These are phyloP conservation scores for Leccinellum luteum DNA, from an alignment of 768 basidiomycete species.

Conservation along the genomic window DNA sequence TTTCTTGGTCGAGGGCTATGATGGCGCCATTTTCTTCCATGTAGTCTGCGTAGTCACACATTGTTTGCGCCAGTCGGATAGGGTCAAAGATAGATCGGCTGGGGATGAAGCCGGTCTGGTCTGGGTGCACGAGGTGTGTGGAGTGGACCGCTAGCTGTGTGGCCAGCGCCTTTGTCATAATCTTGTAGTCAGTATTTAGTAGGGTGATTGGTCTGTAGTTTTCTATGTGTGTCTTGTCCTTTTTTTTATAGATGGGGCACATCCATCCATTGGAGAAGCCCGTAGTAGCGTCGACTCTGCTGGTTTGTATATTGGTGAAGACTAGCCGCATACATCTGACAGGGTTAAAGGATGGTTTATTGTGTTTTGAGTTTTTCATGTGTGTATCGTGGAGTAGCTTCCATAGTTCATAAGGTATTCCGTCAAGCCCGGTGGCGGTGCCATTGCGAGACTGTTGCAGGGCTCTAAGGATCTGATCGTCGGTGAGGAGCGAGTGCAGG, in stretches of 20 bases:
- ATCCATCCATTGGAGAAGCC: background rate
- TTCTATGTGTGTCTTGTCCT: background rate
- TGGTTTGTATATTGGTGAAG: background rate
- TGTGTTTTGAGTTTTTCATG: background rate
- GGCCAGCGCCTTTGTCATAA: constrained; percentile 25
- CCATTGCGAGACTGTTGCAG: background rate
- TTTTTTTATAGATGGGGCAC: constrained; percentile 2
- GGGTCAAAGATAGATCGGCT: constrained; percentile 31
- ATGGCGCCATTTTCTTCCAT: constrained; percentile 29
- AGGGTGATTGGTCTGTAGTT: constrained; percentile 38
- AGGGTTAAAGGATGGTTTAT: background rate
- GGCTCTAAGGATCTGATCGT: background rate
- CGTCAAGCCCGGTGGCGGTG: background rate
- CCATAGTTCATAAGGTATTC: background rate
- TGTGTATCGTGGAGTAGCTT: background rate
- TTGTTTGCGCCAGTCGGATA: constrained; percentile 22
- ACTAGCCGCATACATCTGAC: background rate
- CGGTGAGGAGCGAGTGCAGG: constrained; percentile 28
- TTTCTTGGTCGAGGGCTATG: constrained; percentile 37
- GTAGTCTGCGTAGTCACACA: constrained; percentile 17
- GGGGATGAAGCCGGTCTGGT: constrained; percentile 41
- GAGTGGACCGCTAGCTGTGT: constrained; percentile 14
- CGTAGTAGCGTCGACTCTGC: background rate
- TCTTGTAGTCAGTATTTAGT: constrained; percentile 35
- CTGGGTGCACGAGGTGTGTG: constrained; percentile 9